A percentile compares a stretch with the other conserved stretches of the same genome.
These are phyloP conservation scores for Pharnaceum exiguum DNA, from an alignment of 148 eudicot species.

Conservation along the genomic window DNA sequence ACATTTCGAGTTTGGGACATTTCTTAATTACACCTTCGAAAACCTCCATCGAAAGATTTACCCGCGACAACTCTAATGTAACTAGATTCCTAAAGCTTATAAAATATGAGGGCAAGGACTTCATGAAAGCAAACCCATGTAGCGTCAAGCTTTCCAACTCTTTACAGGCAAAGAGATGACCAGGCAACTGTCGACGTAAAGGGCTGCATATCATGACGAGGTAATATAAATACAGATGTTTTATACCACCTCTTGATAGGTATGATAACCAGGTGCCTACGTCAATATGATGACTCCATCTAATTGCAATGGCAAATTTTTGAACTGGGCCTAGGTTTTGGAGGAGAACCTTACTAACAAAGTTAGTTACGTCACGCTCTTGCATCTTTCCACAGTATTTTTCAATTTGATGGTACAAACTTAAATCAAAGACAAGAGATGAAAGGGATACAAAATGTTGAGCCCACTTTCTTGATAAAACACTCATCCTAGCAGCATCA, in stretches of 20 bases:
- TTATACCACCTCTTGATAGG: neutral
- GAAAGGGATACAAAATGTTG: neutral
- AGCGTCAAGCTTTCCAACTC: neutral
- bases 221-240: neutral
- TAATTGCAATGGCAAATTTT: neutral
- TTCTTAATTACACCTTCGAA: too few species aligned
- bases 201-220: too few species aligned
- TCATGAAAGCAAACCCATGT: neutral
- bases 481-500: constrained; percentile 3
- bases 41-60: too few species aligned
- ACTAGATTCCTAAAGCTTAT: neutral
- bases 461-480: neutral
- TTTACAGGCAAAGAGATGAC: neutral
- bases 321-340: neutral
- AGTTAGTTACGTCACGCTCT: too few species aligned
- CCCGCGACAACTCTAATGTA: too few species aligned
- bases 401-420: neutral
- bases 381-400: neutral
- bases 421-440: neutral
- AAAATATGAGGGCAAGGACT: neutral
- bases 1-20: too few species aligned
- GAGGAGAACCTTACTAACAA: neutral
- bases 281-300: neutral
- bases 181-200: neutral
- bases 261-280: neutral